Percentiles rank a stretch among this genome's conserved stretches.
Conservation (phyloP, 2,329 filamentous ascomycete species). For the Arthroderma sp. region DNA sequence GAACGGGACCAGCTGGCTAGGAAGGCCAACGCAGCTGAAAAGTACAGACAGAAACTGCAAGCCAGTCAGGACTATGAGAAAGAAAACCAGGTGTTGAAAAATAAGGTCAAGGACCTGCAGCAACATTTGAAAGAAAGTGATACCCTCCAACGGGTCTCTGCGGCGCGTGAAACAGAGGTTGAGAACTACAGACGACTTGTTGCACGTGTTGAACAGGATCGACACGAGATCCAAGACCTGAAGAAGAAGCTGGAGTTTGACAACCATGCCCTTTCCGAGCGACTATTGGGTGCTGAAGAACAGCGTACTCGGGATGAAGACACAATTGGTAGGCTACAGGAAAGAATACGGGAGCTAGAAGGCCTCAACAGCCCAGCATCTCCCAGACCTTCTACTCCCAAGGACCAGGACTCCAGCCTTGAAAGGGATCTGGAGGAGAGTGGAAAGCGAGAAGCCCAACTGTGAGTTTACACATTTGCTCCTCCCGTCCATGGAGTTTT, state of each 20-base stretch:
- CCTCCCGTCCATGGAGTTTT: background rate
- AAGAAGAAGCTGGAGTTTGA: slow-evolving; percentile 40
- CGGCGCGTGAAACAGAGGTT: slow-evolving; percentile 32
- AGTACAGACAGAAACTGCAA: slow-evolving; percentile 40
- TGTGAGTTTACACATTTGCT: slow-evolving; percentile 21
- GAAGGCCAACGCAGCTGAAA: slow-evolving; percentile 39
- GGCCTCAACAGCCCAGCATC: slow-evolving; percentile 30
- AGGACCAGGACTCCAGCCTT: slow-evolving; percentile 27
- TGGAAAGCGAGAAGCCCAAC: slow-evolving; percentile 28
- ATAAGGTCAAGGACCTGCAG: slow-evolving; percentile 37
- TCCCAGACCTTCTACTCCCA: slow-evolving; percentile 30
- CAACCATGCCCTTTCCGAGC: slow-evolving; percentile 36
- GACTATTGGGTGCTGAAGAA: slow-evolving; percentile 33
- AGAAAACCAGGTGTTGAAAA: slow-evolving; percentile 36
- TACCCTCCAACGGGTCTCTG: slow-evolving; percentile 29
- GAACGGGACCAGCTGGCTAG: slow-evolving; percentile 36
- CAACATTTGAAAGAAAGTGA: slow-evolving; percentile 37
- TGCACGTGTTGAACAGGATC: slow-evolving; percentile 38
- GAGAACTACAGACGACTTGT: slow-evolving; percentile 36
- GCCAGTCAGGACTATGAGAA: slow-evolving; percentile 39
- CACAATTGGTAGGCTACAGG: slow-evolving; percentile 32
- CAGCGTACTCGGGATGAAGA: slow-evolving; percentile 33
- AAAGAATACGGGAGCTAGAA: slow-evolving; percentile 33
- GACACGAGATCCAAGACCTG: slow-evolving; percentile 36
- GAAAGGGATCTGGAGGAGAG: slow-evolving; percentile 34